Base-by-base conservation (phyloP, 1,284 basidiomycete species). In the Ustilago crameri region DNA sequence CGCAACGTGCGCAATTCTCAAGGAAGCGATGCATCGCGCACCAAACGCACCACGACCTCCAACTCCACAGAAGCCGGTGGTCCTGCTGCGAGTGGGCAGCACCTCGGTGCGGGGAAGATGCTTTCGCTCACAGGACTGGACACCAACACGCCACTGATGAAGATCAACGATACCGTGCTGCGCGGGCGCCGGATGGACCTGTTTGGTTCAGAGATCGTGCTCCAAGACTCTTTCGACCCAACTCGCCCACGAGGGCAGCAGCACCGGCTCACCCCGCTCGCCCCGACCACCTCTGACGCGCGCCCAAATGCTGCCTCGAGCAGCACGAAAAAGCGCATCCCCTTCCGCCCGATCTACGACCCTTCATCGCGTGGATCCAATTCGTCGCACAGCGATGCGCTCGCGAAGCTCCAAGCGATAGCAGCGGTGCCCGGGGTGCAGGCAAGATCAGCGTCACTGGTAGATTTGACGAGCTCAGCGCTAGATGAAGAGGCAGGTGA, bases 41-140 rank as follows among this genome's bases (percentile, higher is more conserved):
- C n/a, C 22, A 22, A 22, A 18, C n/a, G 40, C 9, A n/a, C 40
- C 40, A 42, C 8, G 7, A 42, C 40, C n/a, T 9, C 24, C 47
- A 3, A 23, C 27, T 40, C 37, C 9, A 38, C 34, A 23, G 48
- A 50, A 41, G 20, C 24, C 5, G n/a, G 24, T 17, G 30, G 15
- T 30, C 37, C 23, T 9, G 18, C 22, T 27, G 37, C 37, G 24
- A 26, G 37, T 18, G 48, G 23, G 8, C 34, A 30, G 2, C 70
- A 63, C 20, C 15, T 64, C 2, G 70, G 38, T 15, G 48, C 60
- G 0, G 65, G 65, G 0, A 61, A 68, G 17, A 42, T 46, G 47
- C 49, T 74, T 4, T 59, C 61, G 22, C 44, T 74, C 15, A 74
- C 66, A 1, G 71, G 71, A 1, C 49, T 74, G 17, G 54, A 69